Base-by-base conservation (phyloP, 176 grass and related monocot species). In the Neostapfia colusana region DNA sequence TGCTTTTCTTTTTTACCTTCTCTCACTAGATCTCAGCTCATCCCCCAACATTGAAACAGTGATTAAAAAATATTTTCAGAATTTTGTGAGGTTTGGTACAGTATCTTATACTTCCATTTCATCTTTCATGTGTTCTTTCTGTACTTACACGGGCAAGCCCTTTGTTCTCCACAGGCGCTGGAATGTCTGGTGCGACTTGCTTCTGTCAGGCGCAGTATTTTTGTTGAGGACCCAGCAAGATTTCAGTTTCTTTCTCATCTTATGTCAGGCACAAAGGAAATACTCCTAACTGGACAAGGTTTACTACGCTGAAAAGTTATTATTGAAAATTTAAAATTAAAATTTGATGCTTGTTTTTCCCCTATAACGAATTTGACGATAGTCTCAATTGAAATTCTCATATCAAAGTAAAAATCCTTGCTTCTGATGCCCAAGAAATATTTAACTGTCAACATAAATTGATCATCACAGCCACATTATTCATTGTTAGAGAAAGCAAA, bases 221-320 rank as follows among this genome's bases (percentile, higher is more conserved):
- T 95, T 87, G 83, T 89, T 57, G 96, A 99, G 77, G 96, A 99
- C 35, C 69, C 89, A 65, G 81, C 87, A 51, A 88, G 96, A 67
- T 90, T 83, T 41, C 92, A 89, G 40, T 99, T 88, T 84, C 87
- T 99, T 55, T 87, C 83, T 78, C 89, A 99, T 90, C 66, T 99
- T 49, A 99, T 99, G 96, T 74, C 77, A 67, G 96, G 96, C 77
- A 99, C 96, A 16, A 95, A 92, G 83, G 96, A 99, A 83, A 99
- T 99, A 82, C 89, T 99, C 64, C 89, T 92, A 90, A 99, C 85
- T 50, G 96, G 96, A 80, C 89, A 94, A 99, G 96, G 96, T 97
- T 74, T 67, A 79, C 28, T 10, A 65, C 54, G 54, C 65, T 56
- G 40, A 10, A 63, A 55, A 4, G 2, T 7, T 48, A 38, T 26